These are phyloP conservation scores for Erodium trifolium DNA, from an alignment of 441 rosid species.

Conservation along the genomic window DNA sequence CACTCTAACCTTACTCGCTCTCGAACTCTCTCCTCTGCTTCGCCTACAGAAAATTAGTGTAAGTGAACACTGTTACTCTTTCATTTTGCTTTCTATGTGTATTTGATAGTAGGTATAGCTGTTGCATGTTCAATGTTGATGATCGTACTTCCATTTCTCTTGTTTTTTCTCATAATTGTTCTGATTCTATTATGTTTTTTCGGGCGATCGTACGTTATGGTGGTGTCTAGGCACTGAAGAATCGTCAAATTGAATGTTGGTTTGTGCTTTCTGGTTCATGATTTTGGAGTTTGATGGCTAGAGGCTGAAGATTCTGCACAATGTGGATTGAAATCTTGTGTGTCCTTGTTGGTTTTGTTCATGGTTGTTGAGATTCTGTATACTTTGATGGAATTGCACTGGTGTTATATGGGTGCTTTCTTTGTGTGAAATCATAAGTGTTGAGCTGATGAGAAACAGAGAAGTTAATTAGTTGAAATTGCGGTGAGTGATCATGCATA, in stretches of 20 bases:
- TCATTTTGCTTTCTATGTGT: background rate
- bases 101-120: background rate
- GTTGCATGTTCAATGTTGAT: slow-evolving; percentile 1
- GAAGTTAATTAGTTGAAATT: background rate
- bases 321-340: slow-evolving; percentile 18
- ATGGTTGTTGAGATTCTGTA: background rate
- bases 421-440: background rate
- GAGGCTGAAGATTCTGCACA: slow-evolving; percentile 14
- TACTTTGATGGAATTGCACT: background rate
- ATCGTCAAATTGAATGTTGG: slow-evolving; percentile 5
- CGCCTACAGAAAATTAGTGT: background rate
- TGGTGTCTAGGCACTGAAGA: background rate
- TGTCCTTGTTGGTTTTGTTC: background rate
- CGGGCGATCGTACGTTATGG: slow-evolving; percentile 1
- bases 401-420: background rate
- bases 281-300: background rate
- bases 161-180: background rate
- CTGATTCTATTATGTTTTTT: slow-evolving; percentile 1
- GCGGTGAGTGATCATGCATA: background rate
- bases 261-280: slow-evolving; percentile 4
- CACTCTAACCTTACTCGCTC: background rate
- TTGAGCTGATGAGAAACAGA: slow-evolving; percentile 7
- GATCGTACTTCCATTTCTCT: slow-evolving; percentile 1
- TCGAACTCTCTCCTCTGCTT: background rate
- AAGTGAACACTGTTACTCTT: background rate